A percentile compares a stretch with the other conserved stretches of the same genome.
Evolutionary conservation across 2,329 filamentous ascomycete genomes (phyloP).

Genomic region (Trichoderma sp.): DNA sequence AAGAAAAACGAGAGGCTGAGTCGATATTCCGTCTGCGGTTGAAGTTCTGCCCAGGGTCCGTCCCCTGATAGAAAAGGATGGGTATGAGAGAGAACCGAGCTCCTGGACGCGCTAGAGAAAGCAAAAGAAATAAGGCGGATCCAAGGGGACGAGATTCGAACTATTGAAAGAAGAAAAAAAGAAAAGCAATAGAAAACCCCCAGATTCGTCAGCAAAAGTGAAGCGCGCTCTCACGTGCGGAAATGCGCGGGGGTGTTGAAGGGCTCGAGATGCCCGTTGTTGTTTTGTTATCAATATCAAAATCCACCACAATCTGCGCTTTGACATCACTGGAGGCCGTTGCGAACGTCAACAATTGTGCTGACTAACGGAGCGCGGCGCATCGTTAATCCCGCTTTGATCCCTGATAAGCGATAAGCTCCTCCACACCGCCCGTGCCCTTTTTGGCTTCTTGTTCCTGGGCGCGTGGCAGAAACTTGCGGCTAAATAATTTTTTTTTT

Average conservation of each 20-base stretch:
- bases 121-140: background rate
- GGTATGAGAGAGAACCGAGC: slow-evolving; percentile 2
- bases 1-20: background rate
- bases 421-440: slow-evolving; percentile 16
- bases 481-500: slow-evolving; percentile 13
- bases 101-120: background rate
- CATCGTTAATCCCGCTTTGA: slow-evolving; percentile 9
- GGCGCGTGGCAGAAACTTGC: slow-evolving; percentile 15
- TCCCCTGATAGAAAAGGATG: background rate
- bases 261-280: background rate
- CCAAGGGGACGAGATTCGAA: background rate
- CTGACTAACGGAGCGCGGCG: slow-evolving; percentile 22
- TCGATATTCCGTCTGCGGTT: background rate
- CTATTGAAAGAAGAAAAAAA: background rate
- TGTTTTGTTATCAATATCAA: background rate
- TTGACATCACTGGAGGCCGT: slow-evolving; percentile 16
- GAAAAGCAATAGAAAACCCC: background rate
- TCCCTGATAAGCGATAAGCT: slow-evolving; percentile 26
- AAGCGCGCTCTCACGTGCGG: background rate
- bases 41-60: background rate
- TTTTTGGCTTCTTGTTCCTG: slow-evolving; percentile 11
- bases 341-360: slow-evolving; percentile 18
- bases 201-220: background rate
- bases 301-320: background rate
- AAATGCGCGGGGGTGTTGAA: background rate